Conservation (phyloP, 257 asterid genomes). For the Solanum sparsipilum region DNA sequence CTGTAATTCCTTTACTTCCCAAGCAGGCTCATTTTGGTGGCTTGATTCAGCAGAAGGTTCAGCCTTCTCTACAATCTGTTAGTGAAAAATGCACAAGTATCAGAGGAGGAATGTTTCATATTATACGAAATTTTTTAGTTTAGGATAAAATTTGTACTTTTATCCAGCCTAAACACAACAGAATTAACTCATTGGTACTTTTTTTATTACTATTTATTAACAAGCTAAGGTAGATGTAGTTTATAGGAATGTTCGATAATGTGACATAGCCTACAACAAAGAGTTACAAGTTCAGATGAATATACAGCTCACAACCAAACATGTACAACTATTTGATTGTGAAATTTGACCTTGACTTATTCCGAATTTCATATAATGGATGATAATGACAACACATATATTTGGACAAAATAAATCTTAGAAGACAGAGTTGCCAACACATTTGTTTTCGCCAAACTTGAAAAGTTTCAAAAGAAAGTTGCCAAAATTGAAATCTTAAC, state of each 20-base stretch:
- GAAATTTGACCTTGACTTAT: background rate
- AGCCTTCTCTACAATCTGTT: constrained; percentile 12
- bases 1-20: constrained; percentile 44
- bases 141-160: background rate
- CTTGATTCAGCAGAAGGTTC: constrained; percentile 10
- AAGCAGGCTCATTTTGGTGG: constrained; percentile 13
- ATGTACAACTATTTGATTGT: background rate
- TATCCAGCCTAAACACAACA: background rate
- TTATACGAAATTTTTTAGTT: background rate
- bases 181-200: background rate
- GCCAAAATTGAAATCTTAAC: background rate
- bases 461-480: background rate
- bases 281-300: background rate
- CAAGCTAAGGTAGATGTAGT: background rate
- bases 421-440: background rate
- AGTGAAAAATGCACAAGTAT: background rate
- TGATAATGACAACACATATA: background rate
- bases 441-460: background rate
- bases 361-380: background rate
- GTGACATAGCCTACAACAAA: background rate
- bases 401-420: background rate
- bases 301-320: background rate
- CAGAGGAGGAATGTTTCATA: background rate
- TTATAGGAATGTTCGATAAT: background rate
- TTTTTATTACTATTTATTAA: background rate